Percentiles rank a stretch among this genome's conserved stretches.
Evolutionary conservation across 306 rosid species (phyloP).

Genomic region (Dalbergia cultrata): DNA sequence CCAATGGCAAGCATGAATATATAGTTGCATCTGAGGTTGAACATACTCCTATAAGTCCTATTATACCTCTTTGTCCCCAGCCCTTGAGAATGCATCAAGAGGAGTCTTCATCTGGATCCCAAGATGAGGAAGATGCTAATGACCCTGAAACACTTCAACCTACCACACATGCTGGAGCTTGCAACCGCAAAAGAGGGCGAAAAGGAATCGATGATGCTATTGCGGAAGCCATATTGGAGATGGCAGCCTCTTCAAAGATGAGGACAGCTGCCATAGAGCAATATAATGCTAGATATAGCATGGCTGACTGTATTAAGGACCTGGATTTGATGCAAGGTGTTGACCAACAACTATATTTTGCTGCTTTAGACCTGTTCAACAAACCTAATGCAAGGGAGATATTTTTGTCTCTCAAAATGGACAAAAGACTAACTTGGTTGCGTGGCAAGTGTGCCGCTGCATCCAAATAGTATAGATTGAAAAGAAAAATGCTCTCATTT

Average conservation of each 20-base stretch:
- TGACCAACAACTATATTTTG: slow-evolving; percentile 67
- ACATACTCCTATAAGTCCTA: slow-evolving; percentile 26
- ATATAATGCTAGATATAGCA: slow-evolving; percentile 57
- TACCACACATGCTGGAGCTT: slow-evolving; percentile 49
- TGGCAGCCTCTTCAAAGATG: slow-evolving; percentile 83
- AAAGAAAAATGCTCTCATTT: slow-evolving; percentile 4
- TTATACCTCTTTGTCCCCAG: slow-evolving; percentile 44
- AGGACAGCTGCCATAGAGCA: slow-evolving; percentile 68
- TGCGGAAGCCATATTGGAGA: slow-evolving; percentile 77
- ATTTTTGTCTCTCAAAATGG: slow-evolving; percentile 73
- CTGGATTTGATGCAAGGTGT: slow-evolving; percentile 71
- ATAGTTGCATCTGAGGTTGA: slow-evolving; percentile 54
- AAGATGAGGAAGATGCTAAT: slow-evolving; percentile 60
- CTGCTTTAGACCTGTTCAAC: slow-evolving; percentile 76
- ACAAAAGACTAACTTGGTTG: slow-evolving; percentile 76
- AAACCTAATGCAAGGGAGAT: slow-evolving; percentile 72
- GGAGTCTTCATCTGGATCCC: slow-evolving; percentile 64
- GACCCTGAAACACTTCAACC: slow-evolving; percentile 55
- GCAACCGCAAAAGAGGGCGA: slow-evolving; percentile 72
- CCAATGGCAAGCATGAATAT: slow-evolving; percentile 61
- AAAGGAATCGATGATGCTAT: slow-evolving; percentile 71
- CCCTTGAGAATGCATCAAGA: slow-evolving; percentile 52
- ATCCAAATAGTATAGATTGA: slow-evolving; percentile 44
- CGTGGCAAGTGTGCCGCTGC: slow-evolving; percentile 58
- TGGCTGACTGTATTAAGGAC: slow-evolving; percentile 73